Evolutionary conservation across 768 basidiomycete species (phyloP).

Genomic region (Hebeloma cylindrosporum): DNA sequence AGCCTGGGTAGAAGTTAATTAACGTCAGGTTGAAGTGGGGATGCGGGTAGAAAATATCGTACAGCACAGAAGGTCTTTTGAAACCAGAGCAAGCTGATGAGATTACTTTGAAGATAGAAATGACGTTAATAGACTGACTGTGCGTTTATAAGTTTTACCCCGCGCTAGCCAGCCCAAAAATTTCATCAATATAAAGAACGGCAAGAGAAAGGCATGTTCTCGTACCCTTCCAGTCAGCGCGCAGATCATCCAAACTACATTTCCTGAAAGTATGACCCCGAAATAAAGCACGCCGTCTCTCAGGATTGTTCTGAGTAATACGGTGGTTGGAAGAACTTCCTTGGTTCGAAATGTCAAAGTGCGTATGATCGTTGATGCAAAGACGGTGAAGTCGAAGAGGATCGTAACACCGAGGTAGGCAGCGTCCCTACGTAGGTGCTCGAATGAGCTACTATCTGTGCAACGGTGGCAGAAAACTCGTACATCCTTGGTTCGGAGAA

Average conservation of each 20-base stretch:
- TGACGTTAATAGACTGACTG: slow-evolving; percentile 26
- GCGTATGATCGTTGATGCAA: slow-evolving; percentile 20
- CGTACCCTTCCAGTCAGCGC: slow-evolving; percentile 25
- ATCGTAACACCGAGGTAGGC: slow-evolving; percentile 27
- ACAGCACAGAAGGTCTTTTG: slow-evolving; percentile 25
- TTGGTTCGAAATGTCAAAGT: slow-evolving; percentile 12
- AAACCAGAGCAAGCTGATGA: too few relatives aligned
- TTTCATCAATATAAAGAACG: background rate
- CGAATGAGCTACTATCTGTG: background rate
- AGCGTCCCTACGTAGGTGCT: too few relatives aligned
- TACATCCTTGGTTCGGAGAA: slow-evolving; percentile 20
- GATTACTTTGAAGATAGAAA: too few relatives aligned
- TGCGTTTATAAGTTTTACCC: slow-evolving; percentile 29
- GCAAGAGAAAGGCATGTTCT: background rate
- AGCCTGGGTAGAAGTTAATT: slow-evolving; percentile 16
- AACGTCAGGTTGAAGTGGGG: background rate
- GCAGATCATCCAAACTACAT: slow-evolving; percentile 28
- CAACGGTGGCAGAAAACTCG: background rate
- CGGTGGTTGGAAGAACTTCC: slow-evolving; percentile 6
- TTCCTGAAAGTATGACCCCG: slow-evolving; percentile 27
- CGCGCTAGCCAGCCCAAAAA: slow-evolving; percentile 15
- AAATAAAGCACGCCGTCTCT: slow-evolving; percentile 29
- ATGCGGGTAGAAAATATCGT: slow-evolving; percentile 2
- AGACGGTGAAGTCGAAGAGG: slow-evolving; percentile 28
- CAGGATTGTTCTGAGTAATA: slow-evolving; percentile 23